Conservation (phyloP, 768 basidiomycete genomes). For the Xerocomus potaroensis region DNA sequence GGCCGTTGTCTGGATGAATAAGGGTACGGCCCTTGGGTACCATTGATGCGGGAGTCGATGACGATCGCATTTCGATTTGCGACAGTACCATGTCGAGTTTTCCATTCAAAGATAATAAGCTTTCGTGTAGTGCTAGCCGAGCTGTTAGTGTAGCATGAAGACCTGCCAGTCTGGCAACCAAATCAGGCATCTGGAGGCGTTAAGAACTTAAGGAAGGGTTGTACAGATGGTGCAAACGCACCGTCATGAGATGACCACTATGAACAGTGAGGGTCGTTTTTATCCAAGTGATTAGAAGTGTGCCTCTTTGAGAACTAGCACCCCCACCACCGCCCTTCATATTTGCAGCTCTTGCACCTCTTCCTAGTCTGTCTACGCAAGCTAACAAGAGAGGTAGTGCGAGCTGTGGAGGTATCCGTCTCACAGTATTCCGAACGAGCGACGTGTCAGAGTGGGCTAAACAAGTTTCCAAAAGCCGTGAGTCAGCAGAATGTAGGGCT, state of each 20-base stretch:
- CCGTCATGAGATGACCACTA: slow-evolving; percentile 91
- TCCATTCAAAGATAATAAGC: slow-evolving; percentile 80
- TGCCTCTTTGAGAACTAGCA: slow-evolving; percentile 74
- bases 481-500: slow-evolving; percentile 92
- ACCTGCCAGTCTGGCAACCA: slow-evolving; percentile 81
- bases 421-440: slow-evolving; percentile 84
- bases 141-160: slow-evolving; percentile 79
- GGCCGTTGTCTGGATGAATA: slow-evolving; percentile 31
- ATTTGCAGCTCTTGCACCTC: slow-evolving; percentile 63
- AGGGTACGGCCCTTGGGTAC: slow-evolving; percentile 39
- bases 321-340: slow-evolving; percentile 78
- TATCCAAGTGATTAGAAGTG: slow-evolving; percentile 68
- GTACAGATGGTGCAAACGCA: slow-evolving; percentile 38
- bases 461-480: slow-evolving; percentile 82
- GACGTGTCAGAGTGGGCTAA: slow-evolving; percentile 75
- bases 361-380: slow-evolving; percentile 84
- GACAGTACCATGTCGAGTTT: slow-evolving; percentile 91
- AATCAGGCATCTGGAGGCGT: slow-evolving; percentile 73
- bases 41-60: slow-evolving; percentile 58
- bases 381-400: slow-evolving; percentile 82
- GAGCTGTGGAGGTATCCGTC: slow-evolving; percentile 79
- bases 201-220: slow-evolving; percentile 8
- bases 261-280: slow-evolving; percentile 81
- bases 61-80: slow-evolving; percentile 86
- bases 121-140: slow-evolving; percentile 78